Evolutionary conservation across 768 basidiomycete species (phyloP), one percentile per base, ranked within the genome.

Genomic region (Boletellus ananas): DNA sequence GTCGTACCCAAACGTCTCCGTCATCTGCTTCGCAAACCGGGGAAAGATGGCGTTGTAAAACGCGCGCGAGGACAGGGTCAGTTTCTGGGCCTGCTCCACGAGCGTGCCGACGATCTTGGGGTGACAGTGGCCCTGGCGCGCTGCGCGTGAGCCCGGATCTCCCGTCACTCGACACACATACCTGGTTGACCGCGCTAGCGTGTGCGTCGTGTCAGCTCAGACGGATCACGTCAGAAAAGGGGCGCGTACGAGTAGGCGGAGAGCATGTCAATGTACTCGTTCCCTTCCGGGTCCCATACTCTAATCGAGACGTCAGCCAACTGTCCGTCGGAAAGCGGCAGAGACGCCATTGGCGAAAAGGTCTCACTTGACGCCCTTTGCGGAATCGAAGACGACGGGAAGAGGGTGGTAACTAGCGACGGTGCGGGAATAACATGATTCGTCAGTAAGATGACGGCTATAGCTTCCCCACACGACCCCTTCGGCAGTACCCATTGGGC

Each of bases 221-320:
- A 42, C 21, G 37, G 47, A 23, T 25, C 23, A 25, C 2, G 23
- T 25, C 23, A 25, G 37, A 10, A 1, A 41, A 39, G 50, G 51
- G 16, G 74, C 86, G 74, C 27, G 45, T 66, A 94, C 90, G 91
- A 94, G 73, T 98, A 98, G 25, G 96, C 96, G 39, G 91, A 90
- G 17, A 99, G 78, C 90, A 97, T 96, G 64, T 99, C 96, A 55
- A 97, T 93, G 72, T 96, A 99, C 64, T 94, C 88, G 45, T 81
- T 85, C 55, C 94, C 94, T 77, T 95, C 94, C 3, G 87, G 89
- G 65, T 96, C 94, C 89, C 90, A 95, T 66, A 93, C 91, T 58
- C 81, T 82, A 25, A 34, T 34, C 11, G 45, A 45, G 43, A 48
- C 45, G 52, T 49, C 47, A 42, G 38, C 34, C n/a, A n/a, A n/a